A percentile compares a stretch with the other conserved stretches of the same genome.
phyloP scores from a whole-genome alignment of 305 asterid genomes.

The Euphrasia arctica region DNA sequence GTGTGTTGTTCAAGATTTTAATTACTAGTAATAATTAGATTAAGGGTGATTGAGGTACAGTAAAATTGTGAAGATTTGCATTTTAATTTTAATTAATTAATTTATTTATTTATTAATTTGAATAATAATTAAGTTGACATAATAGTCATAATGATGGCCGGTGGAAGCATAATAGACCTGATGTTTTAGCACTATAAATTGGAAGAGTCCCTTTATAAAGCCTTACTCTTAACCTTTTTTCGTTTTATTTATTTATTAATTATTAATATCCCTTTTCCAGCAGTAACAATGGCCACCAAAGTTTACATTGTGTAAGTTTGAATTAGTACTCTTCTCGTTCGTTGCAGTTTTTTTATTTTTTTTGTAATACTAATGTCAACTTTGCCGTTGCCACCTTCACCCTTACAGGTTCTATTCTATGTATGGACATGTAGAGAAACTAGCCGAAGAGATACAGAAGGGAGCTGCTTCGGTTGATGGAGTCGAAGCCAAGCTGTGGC shows the following conservation, averaged over 20 bases:
- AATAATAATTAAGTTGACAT: background rate
- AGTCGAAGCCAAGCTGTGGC: slow-evolving; percentile 8
- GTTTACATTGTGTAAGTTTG: slow-evolving; percentile 26
- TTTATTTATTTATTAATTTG: background rate
- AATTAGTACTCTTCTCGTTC: background rate
- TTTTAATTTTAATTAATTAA: background rate
- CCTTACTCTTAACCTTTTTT: slow-evolving; percentile 13
- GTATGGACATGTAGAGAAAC: slow-evolving; percentile 2
- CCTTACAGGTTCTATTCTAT: slow-evolving; percentile 2
- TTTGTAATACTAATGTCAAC: too few species aligned
- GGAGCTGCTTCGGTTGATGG: slow-evolving; percentile 9
- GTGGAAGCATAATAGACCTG: slow-evolving; percentile 26
- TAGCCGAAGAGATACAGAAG: slow-evolving; percentile 4
- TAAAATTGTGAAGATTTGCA: background rate
- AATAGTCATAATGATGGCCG: slow-evolving; percentile 8
- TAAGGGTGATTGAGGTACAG: too few species aligned
- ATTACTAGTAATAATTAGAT: background rate
- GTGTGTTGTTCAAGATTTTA: background rate
- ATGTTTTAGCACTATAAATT: slow-evolving; percentile 27
- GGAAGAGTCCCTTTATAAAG: slow-evolving; percentile 26
- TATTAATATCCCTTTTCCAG: too few species aligned
- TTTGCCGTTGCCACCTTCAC: too few species aligned
- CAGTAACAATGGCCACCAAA: slow-evolving; percentile 49
- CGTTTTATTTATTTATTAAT: slow-evolving; percentile 9
- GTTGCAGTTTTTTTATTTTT: background rate